A percentile compares a stretch with the other conserved stretches of the same genome.
Evolutionary conservation across 2,329 filamentous ascomycete species (phyloP).

Genomic region (Tolypocladium inflatum): DNA sequence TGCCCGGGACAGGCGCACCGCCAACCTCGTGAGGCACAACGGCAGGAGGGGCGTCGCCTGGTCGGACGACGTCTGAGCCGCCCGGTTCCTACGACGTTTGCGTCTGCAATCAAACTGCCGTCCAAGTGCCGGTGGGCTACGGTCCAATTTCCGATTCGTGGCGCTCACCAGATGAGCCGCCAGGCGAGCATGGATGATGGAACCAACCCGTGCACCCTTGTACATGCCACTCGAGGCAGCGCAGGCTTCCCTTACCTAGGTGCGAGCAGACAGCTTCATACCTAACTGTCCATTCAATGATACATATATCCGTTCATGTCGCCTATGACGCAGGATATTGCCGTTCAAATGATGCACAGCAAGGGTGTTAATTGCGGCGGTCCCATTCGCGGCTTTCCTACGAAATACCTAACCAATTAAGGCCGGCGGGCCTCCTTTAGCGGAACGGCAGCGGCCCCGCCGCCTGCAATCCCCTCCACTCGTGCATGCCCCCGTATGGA

Average conservation of each 20-base stretch:
- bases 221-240: background rate
- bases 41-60: slow-evolving; percentile 1
- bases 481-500: background rate
- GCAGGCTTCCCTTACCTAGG: background rate
- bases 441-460: background rate
- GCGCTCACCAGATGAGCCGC: background rate
- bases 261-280: background rate
- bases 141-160: background rate
- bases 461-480: background rate
- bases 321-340: background rate
- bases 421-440: background rate
- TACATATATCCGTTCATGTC: background rate
- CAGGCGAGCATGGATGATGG: background rate
- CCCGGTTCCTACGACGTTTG: background rate
- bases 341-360: background rate
- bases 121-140: background rate
- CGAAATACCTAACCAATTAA: background rate
- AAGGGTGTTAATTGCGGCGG: background rate
- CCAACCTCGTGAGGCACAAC: background rate
- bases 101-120: background rate
- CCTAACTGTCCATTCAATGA: background rate
- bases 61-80: background rate
- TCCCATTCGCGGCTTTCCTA: background rate
- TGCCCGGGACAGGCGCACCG: background rate
- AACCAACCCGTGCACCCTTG: background rate